A percentile compares a stretch with the other conserved stretches of the same genome.
Evolutionary conservation across 768 basidiomycete species (phyloP).

Genomic region (Kwoniella shandongensis): DNA sequence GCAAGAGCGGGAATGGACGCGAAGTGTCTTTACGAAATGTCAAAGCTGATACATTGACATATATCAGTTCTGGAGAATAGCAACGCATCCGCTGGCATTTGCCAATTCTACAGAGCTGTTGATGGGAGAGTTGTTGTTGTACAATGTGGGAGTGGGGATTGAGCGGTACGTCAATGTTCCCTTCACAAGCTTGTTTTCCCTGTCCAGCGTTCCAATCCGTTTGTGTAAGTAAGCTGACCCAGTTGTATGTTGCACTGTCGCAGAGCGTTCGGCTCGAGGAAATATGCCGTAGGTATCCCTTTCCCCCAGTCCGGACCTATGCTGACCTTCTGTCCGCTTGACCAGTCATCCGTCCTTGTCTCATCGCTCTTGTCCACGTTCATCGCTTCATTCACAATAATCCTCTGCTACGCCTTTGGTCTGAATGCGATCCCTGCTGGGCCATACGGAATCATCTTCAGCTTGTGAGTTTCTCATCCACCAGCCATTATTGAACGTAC

Average conservation of each 20-base stretch:
- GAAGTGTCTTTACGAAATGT: too few relatives aligned
- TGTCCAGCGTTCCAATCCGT: background rate
- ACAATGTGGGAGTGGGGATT: slow-evolving; percentile 67
- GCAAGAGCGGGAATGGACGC: too few relatives aligned
- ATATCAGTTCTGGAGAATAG: slow-evolving; percentile 80
- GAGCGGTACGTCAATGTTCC: slow-evolving; percentile 61
- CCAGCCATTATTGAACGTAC: background rate
- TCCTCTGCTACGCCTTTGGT: slow-evolving; percentile 67
- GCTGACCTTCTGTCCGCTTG: too few relatives aligned
- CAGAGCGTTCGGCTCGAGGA: slow-evolving; percentile 74
- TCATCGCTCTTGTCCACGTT: slow-evolving; percentile 67
- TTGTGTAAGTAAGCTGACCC: background rate
- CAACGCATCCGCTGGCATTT: slow-evolving; percentile 71
- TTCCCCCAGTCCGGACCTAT: too few relatives aligned
- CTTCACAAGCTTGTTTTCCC: background rate
- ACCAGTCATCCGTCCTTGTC: slow-evolving; percentile 74
- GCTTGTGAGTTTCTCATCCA: slow-evolving; percentile 37
- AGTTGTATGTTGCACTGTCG: background rate
- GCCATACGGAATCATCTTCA: slow-evolving; percentile 71
- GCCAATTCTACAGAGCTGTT: slow-evolving; percentile 83
- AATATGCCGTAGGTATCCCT: slow-evolving; percentile 91
- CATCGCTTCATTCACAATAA: slow-evolving; percentile 65
- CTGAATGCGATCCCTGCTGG: slow-evolving; percentile 75
- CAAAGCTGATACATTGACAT: slow-evolving; percentile 47
- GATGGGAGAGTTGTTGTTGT: slow-evolving; percentile 70